These are phyloP conservation scores for Nemania bipapillata DNA, from an alignment of 2,329 filamentous ascomycete species.

Conservation along the genomic window DNA sequence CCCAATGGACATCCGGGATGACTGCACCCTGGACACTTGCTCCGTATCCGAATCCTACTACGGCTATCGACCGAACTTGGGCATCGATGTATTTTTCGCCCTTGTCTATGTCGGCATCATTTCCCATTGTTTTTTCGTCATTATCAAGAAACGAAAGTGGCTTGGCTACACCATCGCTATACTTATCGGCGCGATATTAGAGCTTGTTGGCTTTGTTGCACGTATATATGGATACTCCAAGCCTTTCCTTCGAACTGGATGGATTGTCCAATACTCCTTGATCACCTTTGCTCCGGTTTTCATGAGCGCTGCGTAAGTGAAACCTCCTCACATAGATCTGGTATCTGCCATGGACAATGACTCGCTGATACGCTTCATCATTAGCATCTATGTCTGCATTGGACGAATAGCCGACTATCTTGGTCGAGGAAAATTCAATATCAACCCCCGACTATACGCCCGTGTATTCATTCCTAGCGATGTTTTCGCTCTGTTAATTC, in stretches of 20 bases:
- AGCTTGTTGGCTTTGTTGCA: slow-evolving; percentile 28
- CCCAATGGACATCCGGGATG: background rate
- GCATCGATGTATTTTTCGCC: slow-evolving; percentile 36
- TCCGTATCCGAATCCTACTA: slow-evolving; percentile 28
- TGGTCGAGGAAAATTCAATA: slow-evolving; percentile 38
- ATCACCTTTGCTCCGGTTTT: slow-evolving; percentile 37
- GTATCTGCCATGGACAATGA: background rate
- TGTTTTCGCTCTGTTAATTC: slow-evolving; percentile 31
- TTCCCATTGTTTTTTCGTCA: slow-evolving; percentile 20
- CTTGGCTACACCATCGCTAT: slow-evolving; percentile 33
- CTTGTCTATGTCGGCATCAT: slow-evolving; percentile 29
- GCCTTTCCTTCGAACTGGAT: slow-evolving; percentile 27
- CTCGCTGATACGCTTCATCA: slow-evolving; percentile 13
- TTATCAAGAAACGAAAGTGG: slow-evolving; percentile 17
- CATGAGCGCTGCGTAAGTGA: slow-evolving; percentile 35
- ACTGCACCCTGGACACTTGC: slow-evolving; percentile 36
- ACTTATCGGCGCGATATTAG: slow-evolving; percentile 29
- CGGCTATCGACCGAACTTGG: slow-evolving; percentile 38
- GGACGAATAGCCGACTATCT: slow-evolving; percentile 37
- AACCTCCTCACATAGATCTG: too few species aligned
- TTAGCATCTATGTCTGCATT: slow-evolving; percentile 37
- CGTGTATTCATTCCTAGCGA: slow-evolving; percentile 37
- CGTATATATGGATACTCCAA: slow-evolving; percentile 31
- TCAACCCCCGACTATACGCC: slow-evolving; percentile 31
- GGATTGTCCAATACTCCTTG: slow-evolving; percentile 35